A percentile compares a stretch with the other conserved stretches of the same genome.
Conservation (phyloP, 1,284 basidiomycete genomes). For the Microbotryum silenes-acaulis region DNA sequence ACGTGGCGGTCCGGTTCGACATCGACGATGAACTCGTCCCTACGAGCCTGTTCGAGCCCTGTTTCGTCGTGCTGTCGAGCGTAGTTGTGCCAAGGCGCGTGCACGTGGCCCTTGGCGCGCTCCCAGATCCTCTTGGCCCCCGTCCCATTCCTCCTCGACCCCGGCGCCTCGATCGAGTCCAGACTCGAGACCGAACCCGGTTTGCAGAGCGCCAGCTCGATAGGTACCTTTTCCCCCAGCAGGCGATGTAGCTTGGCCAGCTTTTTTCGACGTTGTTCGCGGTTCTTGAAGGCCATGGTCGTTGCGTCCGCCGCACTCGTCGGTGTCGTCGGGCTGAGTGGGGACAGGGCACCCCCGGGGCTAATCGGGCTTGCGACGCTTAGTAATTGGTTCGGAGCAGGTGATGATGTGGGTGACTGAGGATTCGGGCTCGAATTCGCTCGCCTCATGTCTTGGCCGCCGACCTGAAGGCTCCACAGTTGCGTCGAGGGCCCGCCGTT, state of each 20-base stretch:
- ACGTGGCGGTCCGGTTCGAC: neutral
- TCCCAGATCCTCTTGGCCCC: neutral
- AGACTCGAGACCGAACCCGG: neutral
- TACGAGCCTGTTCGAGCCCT: neutral
- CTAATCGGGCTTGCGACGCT: too few relatives aligned
- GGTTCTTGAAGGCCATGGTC: too few relatives aligned
- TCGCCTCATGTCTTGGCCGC: too few relatives aligned
- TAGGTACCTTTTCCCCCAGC: constrained; percentile 4
- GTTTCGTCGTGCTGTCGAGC: neutral
- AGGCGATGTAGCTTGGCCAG: constrained; percentile 6
- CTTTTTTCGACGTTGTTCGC: neutral
- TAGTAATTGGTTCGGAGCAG: too few relatives aligned
- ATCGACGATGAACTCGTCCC: neutral
- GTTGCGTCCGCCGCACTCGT: too few relatives aligned
- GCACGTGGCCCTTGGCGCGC: constrained; percentile 1
- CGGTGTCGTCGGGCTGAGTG: too few relatives aligned
- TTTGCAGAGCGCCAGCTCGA: constrained; percentile 2
- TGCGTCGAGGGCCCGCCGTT: too few relatives aligned
- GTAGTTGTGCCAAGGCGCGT: too few relatives aligned
- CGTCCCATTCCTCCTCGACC: neutral
- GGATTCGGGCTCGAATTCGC: too few relatives aligned
- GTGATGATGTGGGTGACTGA: too few relatives aligned
- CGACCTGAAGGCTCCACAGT: too few relatives aligned
- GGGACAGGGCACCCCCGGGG: too few relatives aligned
- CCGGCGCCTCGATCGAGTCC: neutral